Evolutionary conservation across 495 filamentous ascomycete genomes (phyloP).

Genomic region (Pseudomonodictys pantanalensis): DNA sequence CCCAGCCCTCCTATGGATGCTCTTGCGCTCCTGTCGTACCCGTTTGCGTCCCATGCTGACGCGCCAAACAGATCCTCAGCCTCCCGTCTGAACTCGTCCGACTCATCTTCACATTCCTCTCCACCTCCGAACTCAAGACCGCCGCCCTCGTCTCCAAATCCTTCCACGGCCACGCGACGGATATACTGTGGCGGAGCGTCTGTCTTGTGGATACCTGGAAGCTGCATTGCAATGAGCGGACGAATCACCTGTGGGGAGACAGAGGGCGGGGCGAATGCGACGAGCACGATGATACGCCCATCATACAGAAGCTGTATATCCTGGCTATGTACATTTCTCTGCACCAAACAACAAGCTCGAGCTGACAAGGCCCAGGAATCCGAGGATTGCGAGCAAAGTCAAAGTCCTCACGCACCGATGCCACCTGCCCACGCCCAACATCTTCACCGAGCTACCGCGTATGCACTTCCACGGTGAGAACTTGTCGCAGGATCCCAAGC

Average conservation of each 20-base stretch:
- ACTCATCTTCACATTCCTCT: slow-evolving; percentile 29
- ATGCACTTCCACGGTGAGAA: slow-evolving; percentile 32
- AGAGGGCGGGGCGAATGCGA: slow-evolving; percentile 20
- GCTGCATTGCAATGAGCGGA: slow-evolving; percentile 3
- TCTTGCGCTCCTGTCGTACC: too few relatives aligned
- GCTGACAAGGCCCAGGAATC: slow-evolving; percentile 20
- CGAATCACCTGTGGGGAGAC: neutral
- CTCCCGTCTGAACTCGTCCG: slow-evolving; percentile 38
- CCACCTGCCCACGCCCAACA: slow-evolving; percentile 37
- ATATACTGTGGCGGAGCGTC: slow-evolving; percentile 34
- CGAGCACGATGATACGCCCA: slow-evolving; percentile 41
- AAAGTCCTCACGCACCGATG: slow-evolving; percentile 36
- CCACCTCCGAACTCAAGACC: slow-evolving; percentile 13
- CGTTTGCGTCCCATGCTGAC: slow-evolving; percentile 1
- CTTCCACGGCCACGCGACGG: slow-evolving; percentile 22
- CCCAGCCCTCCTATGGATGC: too few relatives aligned
- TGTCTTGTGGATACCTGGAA: slow-evolving; percentile 31
- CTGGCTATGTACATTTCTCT: slow-evolving; percentile 29
- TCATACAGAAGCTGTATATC: slow-evolving; percentile 34
- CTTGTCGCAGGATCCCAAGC: slow-evolving; percentile 32
- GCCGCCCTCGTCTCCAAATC: slow-evolving; percentile 26
- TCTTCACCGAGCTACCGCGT: slow-evolving; percentile 36
- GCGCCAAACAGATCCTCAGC: slow-evolving; percentile 7
- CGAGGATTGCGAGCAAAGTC: slow-evolving; percentile 33
- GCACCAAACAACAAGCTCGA: neutral